A percentile compares a stretch with the other conserved stretches of the same genome.
phyloP scores from a whole-genome alignment of 306 rosid species.

The Chamaecrista fasciculata region DNA sequence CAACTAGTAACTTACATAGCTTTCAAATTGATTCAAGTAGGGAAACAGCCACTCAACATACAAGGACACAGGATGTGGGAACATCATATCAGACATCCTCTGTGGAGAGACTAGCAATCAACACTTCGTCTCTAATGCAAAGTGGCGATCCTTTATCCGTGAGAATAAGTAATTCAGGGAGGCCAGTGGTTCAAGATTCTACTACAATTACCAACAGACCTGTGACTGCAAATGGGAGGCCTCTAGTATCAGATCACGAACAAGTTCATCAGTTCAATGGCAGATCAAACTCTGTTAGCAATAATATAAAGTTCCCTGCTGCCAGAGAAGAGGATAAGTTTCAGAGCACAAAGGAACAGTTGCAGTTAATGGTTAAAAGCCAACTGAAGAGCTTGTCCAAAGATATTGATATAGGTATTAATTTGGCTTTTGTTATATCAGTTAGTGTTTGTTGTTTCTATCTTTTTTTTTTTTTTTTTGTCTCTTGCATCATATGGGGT shows the following conservation, averaged over 20 bases:
- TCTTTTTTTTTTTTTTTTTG: not conserved
- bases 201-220: conserved; percentile 32
- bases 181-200: conserved; percentile 49
- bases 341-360: conserved; percentile 53
- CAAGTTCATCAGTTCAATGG: conserved; percentile 46
- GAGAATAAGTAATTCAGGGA: conserved; percentile 41
- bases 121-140: conserved; percentile 42
- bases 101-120: conserved; percentile 57
- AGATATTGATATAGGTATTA: conserved; percentile 51
- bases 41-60: conserved; percentile 41
- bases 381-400: conserved; percentile 62
- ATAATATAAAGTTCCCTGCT: conserved; percentile 24
- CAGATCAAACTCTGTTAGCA: conserved; percentile 36
- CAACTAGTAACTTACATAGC: conserved; percentile 35
- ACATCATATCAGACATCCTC: conserved; percentile 52
- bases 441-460: not conserved
- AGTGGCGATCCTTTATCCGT: conserved; percentile 36
- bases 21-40: conserved; percentile 51
- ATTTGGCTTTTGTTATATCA: conserved; percentile 24
- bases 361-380: conserved; percentile 55
- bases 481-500: conserved; percentile 21
- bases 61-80: conserved; percentile 44
- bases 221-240: conserved; percentile 34
- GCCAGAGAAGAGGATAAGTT: conserved; percentile 43
- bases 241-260: conserved; percentile 38